Evolutionary conservation across 2,329 filamentous ascomycete species (phyloP).

Genomic region (Ophiostoma sp.): DNA sequence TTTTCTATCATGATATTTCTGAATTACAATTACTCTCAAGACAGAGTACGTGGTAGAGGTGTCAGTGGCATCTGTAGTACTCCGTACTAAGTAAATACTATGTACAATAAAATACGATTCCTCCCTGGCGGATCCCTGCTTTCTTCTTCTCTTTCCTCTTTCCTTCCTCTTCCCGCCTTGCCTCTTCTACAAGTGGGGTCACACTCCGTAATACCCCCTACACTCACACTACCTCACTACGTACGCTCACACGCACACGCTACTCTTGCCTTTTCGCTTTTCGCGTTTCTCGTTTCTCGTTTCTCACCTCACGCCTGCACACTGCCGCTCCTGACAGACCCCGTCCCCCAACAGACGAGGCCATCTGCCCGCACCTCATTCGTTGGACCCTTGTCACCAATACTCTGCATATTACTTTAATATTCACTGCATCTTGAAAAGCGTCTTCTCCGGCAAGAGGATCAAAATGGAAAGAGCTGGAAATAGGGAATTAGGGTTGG

Average conservation of each 20-base stretch:
- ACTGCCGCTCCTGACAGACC: not conserved
- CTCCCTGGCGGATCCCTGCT: conserved; percentile 1
- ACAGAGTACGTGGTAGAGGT: not conserved
- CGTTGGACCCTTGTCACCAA: conserved; percentile 2
- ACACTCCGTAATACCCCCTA: conserved; percentile 1
- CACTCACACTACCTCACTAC: not conserved
- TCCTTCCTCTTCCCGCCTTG: not conserved
- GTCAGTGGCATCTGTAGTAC: not conserved
- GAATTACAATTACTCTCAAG: not conserved
- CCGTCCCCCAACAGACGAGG: not conserved
- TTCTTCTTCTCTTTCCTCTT: not conserved
- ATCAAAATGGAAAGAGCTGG: not conserved
- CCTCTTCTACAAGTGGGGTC: not conserved
- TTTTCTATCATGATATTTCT: not conserved
- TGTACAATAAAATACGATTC: not conserved
- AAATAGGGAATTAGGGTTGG: not conserved
- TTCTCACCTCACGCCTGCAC: not conserved
- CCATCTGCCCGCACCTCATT: conserved; percentile 2
- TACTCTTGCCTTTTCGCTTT: not conserved
- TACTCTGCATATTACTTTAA: not conserved
- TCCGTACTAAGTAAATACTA: no score
- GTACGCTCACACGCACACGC: not conserved
- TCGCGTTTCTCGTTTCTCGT: not conserved
- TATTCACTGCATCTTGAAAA: no score
- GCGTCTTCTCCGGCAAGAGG: no score